Conservation (phyloP, 192 early-diverging fungal species). For the Phlyctochytrium planicorne region DNA sequence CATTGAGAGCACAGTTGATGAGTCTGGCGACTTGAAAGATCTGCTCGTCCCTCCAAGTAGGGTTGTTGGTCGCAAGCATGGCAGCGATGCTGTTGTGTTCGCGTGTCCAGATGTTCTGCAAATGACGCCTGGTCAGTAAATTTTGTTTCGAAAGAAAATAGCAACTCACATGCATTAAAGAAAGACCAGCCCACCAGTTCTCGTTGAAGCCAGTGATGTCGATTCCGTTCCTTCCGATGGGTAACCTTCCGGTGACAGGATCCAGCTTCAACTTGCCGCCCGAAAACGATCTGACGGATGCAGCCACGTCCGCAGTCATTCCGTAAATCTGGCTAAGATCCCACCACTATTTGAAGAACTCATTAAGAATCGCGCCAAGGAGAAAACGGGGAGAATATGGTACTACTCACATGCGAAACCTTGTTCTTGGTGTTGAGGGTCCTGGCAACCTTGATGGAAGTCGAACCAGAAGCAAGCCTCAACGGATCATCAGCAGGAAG, state of each 20-base stretch:
- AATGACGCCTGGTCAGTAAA: too few species aligned
- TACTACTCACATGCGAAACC: conserved; percentile 21
- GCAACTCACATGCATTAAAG: conserved; percentile 19
- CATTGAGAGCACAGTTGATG: conserved; percentile 27
- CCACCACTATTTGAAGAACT: conserved; percentile 21
- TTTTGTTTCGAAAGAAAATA: not conserved
- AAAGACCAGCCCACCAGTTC: conserved; percentile 37
- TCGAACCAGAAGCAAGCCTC: conserved; percentile 3
- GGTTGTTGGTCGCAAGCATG: conserved; percentile 25
- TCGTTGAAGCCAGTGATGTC: conserved; percentile 30
- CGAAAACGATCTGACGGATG: conserved; percentile 16
- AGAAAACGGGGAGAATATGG: not conserved
- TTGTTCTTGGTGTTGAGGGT: conserved; percentile 8
- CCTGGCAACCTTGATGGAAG: not conserved
- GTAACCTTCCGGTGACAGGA: conserved; percentile 2
- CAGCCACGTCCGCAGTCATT: not conserved
- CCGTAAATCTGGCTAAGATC: conserved; percentile 36
- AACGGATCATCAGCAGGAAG: conserved; percentile 20
- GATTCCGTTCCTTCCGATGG: conserved; percentile 19
- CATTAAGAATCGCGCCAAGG: not conserved
- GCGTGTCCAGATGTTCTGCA: conserved; percentile 23
- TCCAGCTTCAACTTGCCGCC: conserved; percentile 28
- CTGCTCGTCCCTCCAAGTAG: conserved; percentile 34
- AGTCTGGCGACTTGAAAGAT: conserved; percentile 32
- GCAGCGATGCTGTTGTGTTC: conserved; percentile 38